phyloP scores from a whole-genome alignment of 495 filamentous ascomycete species.

The Annulohypoxylon bovei region DNA sequence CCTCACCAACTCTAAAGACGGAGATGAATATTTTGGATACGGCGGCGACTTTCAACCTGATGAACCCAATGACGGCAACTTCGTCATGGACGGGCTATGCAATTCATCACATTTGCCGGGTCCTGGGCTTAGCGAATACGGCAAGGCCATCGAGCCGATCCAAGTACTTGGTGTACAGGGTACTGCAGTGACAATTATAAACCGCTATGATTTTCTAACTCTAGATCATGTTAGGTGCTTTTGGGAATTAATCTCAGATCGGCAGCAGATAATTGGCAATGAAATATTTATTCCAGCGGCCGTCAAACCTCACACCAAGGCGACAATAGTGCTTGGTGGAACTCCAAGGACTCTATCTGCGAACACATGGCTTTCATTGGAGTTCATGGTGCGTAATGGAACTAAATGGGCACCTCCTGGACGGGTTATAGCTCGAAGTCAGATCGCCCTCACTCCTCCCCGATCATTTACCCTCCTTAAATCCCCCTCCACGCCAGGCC shows the following conservation, averaged over 20 bases:
- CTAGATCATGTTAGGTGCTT: slow-evolving; percentile 60
- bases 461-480: slow-evolving; percentile 42
- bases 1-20: slow-evolving; percentile 62
- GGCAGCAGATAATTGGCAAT: slow-evolving; percentile 39
- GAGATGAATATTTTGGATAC: slow-evolving; percentile 69
- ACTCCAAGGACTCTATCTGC: slow-evolving; percentile 28
- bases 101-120: slow-evolving; percentile 67
- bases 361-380: slow-evolving; percentile 57
- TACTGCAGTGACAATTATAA: slow-evolving; percentile 57
- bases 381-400: slow-evolving; percentile 51
- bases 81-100: slow-evolving; percentile 74
- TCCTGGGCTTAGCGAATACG: slow-evolving; percentile 70
- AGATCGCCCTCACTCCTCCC: slow-evolving; percentile 54
- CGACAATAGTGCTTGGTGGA: slow-evolving; percentile 42
- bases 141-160: slow-evolving; percentile 72
- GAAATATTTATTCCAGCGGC: slow-evolving; percentile 50
- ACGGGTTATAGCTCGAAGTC: slow-evolving; percentile 62
- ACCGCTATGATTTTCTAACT: slow-evolving; percentile 63
- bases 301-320: slow-evolving; percentile 50
- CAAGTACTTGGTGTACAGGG: slow-evolving; percentile 50
- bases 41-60: slow-evolving; percentile 77
- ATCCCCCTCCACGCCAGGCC: slow-evolving; percentile 20
- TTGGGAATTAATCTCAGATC: slow-evolving; percentile 57
- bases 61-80: slow-evolving; percentile 73
- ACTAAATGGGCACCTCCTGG: slow-evolving; percentile 57